Evolutionary conservation across 2,329 filamentous ascomycete species (phyloP), one percentile per base, ranked within the genome.

Genomic region (Monosporascus sp.): DNA sequence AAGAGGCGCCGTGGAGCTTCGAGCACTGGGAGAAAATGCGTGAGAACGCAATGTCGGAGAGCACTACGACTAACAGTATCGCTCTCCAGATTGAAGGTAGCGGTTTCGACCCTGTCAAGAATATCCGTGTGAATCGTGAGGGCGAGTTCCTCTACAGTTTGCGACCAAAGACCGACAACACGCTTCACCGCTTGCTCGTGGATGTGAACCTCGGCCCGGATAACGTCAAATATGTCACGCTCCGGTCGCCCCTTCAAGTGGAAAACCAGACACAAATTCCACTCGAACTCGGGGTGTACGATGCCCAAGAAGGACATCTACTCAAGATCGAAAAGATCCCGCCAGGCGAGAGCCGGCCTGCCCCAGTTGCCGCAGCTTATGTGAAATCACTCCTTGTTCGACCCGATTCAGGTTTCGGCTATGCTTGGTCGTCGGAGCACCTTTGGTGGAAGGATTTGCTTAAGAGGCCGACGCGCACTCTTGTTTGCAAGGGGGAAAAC

Each of bases 251-350:
- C 1, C 75, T 99, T 1, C 74, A 97, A 0, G 85, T 99, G 7
- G 94, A 99, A 68, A 99, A 99, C 70, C 89, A 94, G 58, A 99
- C 94, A 0, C 90, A 99, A 66, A 96, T 99, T 44, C 93, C 94
- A 0, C 85, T 99, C 15, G 94, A 99, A 69, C 72, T 99, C 22
- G 95, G 94, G 17, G 85, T 99, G 17, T 97, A 90, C 66, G 94
- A 93, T 68, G 84, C 85, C 0, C 83, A 90, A 56, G 88, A 96
- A 53, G 92, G 92, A 0, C 87, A 97, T 68, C 77, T 99, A 18
- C 81, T 97, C 58, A 97, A 97, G 75, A 97, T 99, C 57, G 95
- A 99, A 72, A 97, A 97, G 75, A 93, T 99, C 52, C 82, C 90
- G 0, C 95, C 94, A 0, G 94, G 95, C 1, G 92, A 97, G 67